Conservation (phyloP, 768 basidiomycete genomes). For the Auriculariales sp. region DNA sequence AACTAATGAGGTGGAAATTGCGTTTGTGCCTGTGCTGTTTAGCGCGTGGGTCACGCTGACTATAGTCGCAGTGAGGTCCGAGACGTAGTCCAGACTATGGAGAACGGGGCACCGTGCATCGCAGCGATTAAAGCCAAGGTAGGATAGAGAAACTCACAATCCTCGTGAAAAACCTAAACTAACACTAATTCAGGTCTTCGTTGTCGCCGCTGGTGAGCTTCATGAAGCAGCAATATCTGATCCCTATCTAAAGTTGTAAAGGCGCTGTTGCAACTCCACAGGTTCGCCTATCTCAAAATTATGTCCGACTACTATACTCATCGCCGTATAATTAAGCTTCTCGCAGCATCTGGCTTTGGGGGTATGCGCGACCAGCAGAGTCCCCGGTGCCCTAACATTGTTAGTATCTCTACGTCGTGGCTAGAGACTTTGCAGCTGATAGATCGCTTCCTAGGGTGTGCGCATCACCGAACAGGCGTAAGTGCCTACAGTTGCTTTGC, state of each 20-base stretch:
- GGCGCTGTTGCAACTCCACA: constrained; percentile 9
- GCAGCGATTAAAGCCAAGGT: not conserved
- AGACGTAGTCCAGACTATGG: not conserved
- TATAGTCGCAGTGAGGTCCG: not conserved
- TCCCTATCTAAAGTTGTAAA: not conserved
- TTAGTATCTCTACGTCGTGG: not conserved
- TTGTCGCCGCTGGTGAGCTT: constrained; percentile 8
- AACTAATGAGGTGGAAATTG: not conserved
- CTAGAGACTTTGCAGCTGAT: not conserved
- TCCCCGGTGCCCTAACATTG: not conserved
- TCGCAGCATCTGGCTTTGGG: constrained; percentile 9
- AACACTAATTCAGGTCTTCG: constrained; percentile 6
- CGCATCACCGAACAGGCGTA: constrained; percentile 13
- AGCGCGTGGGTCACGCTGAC: not conserved
- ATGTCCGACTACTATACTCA: not conserved
- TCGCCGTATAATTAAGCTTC: constrained; percentile 5
- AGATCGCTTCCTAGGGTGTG: constrained; percentile 7
- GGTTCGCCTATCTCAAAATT: no score
- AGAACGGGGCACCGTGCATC: not conserved
- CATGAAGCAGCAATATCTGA: not conserved
- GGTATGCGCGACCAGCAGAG: not conserved
- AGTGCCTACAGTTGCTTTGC: not conserved
- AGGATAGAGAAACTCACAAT: not conserved
- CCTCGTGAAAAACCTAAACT: no score
- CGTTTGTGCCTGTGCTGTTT: not conserved